Evolutionary conservation across 1,284 basidiomycete genomes (phyloP).

Genomic region (Neotropicomus parvogracilis): DNA sequence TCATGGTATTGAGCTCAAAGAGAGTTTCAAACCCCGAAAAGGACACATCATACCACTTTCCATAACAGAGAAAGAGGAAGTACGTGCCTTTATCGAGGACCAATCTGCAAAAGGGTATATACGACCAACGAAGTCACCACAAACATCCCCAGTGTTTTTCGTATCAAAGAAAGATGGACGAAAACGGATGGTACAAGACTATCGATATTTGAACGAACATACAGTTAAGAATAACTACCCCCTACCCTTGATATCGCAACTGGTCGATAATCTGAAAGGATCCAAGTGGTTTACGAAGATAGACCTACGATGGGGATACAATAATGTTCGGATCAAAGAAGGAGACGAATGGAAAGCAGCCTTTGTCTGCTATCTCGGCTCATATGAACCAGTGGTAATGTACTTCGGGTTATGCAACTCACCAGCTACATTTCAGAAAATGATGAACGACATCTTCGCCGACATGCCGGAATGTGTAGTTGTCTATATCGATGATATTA

Average conservation of each 20-base stretch:
- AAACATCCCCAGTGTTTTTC: too few species aligned
- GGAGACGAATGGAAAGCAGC: constrained; percentile 5
- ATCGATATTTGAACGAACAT: too few species aligned
- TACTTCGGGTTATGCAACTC: background rate
- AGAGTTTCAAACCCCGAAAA: background rate
- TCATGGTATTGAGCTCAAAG: background rate
- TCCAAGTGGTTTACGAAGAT: background rate
- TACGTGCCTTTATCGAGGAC: background rate
- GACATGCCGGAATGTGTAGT: background rate
- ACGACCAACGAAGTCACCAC: background rate
- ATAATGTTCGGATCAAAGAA: background rate
- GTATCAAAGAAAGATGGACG: too few species aligned
- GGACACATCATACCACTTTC: background rate
- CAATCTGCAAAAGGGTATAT: background rate
- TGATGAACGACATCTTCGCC: background rate
- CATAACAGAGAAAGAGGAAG: background rate
- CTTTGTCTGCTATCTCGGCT: rapidly evolving
- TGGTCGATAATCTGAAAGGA: background rate
- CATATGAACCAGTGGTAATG: background rate
- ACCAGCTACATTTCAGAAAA: background rate
- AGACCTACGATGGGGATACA: background rate
- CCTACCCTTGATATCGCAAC: background rate
- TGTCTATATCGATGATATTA: background rate
- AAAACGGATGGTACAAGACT: background rate
- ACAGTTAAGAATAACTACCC: background rate